Conservation (phyloP, 2,329 filamentous ascomycete genomes). For the Ophiocordyceps polyrhachis-furcata region DNA sequence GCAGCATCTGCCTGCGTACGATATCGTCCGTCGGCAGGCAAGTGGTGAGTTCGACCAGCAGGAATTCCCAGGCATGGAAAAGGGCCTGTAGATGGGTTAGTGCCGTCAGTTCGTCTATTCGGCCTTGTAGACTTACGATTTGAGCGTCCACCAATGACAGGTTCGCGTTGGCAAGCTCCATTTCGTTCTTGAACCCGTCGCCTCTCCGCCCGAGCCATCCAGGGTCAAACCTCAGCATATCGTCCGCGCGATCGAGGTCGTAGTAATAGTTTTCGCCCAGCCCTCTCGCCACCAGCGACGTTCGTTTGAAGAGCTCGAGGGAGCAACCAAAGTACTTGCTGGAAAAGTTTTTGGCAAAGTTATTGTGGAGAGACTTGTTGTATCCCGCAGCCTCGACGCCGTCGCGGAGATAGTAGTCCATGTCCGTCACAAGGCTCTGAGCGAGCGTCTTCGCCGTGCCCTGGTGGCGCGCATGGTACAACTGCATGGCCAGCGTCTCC, state of each 20-base stretch:
- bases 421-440: slow-evolving; percentile 50
- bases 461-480: slow-evolving; percentile 69
- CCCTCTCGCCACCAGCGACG: slow-evolving; percentile 41
- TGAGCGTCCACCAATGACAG: slow-evolving; percentile 85
- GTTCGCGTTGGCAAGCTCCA: slow-evolving; percentile 76
- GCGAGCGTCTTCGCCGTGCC: slow-evolving; percentile 47
- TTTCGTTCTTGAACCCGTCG: slow-evolving; percentile 64
- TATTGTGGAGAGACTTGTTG: slow-evolving; percentile 71
- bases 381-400: slow-evolving; percentile 66
- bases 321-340: slow-evolving; percentile 55
- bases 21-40: slow-evolving; percentile 31
- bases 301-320: slow-evolving; percentile 66
- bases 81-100: slow-evolving; percentile 35
- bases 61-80: slow-evolving; percentile 75
- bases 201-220: slow-evolving; percentile 54
- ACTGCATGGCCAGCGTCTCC: slow-evolving; percentile 77
- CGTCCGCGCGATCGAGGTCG: slow-evolving; percentile 54
- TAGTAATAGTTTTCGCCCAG: slow-evolving; percentile 74
- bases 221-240: slow-evolving; percentile 57
- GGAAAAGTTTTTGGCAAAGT: slow-evolving; percentile 70
- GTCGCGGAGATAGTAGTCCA: slow-evolving; percentile 64
- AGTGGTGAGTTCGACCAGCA: slow-evolving; percentile 67
- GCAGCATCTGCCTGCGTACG: slow-evolving; percentile 51
- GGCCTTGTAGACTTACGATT: slow-evolving; percentile 30
- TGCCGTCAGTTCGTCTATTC: slow-evolving; percentile 4